Percentiles rank a stretch among this genome's conserved stretches.
phyloP scores from a whole-genome alignment of 371 early-diverging fungal genomes.

The Scutellospora calospora region DNA sequence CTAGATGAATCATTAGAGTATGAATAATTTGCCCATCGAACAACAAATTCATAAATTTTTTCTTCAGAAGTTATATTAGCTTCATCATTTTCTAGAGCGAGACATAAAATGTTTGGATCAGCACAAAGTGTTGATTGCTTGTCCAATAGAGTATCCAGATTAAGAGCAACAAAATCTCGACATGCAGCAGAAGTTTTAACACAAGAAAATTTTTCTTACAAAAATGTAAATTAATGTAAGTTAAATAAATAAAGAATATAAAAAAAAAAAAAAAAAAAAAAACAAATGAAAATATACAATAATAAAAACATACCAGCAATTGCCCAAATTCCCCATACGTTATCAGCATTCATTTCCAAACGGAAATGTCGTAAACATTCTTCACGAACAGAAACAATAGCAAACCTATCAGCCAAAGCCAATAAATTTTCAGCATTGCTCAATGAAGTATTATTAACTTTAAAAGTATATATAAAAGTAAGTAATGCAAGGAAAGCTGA shows the following conservation, averaged over 20 bases:
- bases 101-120: slow-evolving; percentile 56
- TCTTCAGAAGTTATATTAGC: slow-evolving; percentile 60
- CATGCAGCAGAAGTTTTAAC: slow-evolving; percentile 54
- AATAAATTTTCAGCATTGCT: slow-evolving; percentile 60
- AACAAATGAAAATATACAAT: background rate
- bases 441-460: slow-evolving; percentile 52
- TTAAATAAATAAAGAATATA: background rate
- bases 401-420: slow-evolving; percentile 63
- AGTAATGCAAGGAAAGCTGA: slow-evolving; percentile 58
- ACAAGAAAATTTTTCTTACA: slow-evolving; percentile 54
- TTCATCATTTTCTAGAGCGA: slow-evolving; percentile 58
- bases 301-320: slow-evolving; percentile 52
- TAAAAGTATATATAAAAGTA: slow-evolving; percentile 61
- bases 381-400: slow-evolving; percentile 55
- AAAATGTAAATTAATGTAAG: background rate
- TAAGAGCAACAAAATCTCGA: slow-evolving; percentile 52
- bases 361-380: slow-evolving; percentile 60
- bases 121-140: slow-evolving; percentile 58
- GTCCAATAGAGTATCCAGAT: slow-evolving; percentile 54
- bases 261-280: no score
- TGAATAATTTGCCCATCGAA: slow-evolving; percentile 58
- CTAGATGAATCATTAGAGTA: slow-evolving; percentile 24
- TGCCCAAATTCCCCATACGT: slow-evolving; percentile 68
- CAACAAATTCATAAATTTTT: slow-evolving; percentile 58
- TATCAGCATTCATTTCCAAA: slow-evolving; percentile 52